Conservation (phyloP, 805 yeast species). For the Candida xiaguanensis region DNA sequence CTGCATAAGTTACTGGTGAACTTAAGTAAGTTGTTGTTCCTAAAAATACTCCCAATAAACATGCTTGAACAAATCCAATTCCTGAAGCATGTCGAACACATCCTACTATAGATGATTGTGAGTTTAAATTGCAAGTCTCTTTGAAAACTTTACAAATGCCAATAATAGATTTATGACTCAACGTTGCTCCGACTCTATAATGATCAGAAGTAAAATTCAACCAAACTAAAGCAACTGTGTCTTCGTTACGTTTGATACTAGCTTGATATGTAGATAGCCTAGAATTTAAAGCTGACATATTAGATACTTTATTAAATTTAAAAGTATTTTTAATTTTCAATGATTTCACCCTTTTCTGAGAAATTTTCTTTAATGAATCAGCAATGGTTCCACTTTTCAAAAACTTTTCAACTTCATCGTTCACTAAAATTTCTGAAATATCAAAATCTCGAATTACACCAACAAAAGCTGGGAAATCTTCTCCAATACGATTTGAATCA, state of each 20-base stretch:
- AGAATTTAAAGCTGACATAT: conserved; percentile 38
- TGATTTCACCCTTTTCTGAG: conserved; percentile 26
- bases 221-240: conserved; percentile 59
- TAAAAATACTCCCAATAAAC: conserved; percentile 74
- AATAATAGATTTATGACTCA: conserved; percentile 61
- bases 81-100: conserved; percentile 84
- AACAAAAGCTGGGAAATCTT: conserved; percentile 67
- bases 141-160: conserved; percentile 84
- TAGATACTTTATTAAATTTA: conserved; percentile 46
- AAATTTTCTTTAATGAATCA: conserved; percentile 51
- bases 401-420: conserved; percentile 66
- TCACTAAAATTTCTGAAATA: conserved; percentile 69
- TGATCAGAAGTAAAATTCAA: conserved; percentile 71
- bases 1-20: conserved; percentile 72
- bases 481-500: conserved; percentile 61
- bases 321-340: conserved; percentile 66
- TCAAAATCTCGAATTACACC: conserved; percentile 67
- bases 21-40: conserved; percentile 84
- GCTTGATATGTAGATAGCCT: conserved; percentile 44
- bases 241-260: conserved; percentile 33
- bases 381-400: conserved; percentile 66
- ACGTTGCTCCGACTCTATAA: conserved; percentile 52
- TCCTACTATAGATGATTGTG: conserved; percentile 72
- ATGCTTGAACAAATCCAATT: conserved; percentile 84
- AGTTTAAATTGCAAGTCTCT: conserved; percentile 83